Base-by-base conservation (phyloP, 2,329 filamentous ascomycete genomes). In the Aphanocladium album region DNA sequence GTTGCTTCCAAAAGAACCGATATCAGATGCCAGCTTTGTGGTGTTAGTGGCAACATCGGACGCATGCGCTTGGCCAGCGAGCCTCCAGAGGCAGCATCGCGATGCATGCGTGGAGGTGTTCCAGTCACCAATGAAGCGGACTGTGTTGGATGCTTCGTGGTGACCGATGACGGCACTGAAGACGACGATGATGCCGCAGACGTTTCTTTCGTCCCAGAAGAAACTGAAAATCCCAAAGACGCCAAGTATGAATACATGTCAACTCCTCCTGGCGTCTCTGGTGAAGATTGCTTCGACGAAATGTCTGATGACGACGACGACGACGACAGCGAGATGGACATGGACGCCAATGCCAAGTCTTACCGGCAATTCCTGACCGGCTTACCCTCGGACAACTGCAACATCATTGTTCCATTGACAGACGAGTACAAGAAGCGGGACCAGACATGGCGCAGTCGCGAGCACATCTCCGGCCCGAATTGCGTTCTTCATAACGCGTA, bases 21-120 rank as follows among this genome's bases (percentile, higher is more conserved):
- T 45, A 35, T 66, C 1, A 35, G 62, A n/a, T 70, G 68, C 61
- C 66, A 69, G 9, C 62, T 70, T 14, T 70, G 68, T 41, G 66
- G 66, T 30, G 68, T 72, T n/a, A 68, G 66, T n/a, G 71, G 68
- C 61, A 69, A 68, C 46, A 67, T 72, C 30, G 63, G 62, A 16
- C 68, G 70, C 6, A 59, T 62, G 21, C 65, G 68, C 2, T 66
- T 63, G 5, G 46, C 45, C 1, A 58, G 54, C 2, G 70, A 72
- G 23, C 65, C 66, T 21, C 55, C 60, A 5, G 60, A 57, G 52
- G 64, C 64, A 9, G 65, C 62, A 9, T 67, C 65, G 66, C 51
- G 52, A 3, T 19, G 55, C 5, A 37, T 33, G 1, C 8, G 25
- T 16, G 9, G 55, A 12, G 46, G 60, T 6, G n/a, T 57, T 16